These are phyloP conservation scores for Zopfochytrium polystomum DNA, from an alignment of 371 early-diverging fungal species.

Conservation along the genomic window DNA sequence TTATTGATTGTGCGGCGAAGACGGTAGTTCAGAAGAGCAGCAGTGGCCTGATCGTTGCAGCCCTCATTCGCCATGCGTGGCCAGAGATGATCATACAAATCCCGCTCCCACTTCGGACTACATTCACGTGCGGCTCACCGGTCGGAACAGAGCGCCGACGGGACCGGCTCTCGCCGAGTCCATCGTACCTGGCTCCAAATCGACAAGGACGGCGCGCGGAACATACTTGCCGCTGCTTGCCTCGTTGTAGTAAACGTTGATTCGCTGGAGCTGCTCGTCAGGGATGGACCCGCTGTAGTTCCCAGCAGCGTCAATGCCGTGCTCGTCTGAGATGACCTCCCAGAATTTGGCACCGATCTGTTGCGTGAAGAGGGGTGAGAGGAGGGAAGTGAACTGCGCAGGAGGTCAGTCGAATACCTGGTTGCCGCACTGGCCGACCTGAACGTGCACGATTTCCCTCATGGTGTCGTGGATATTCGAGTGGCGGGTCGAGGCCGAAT, in stretches of 20 bases:
- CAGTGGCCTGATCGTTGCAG: too few species aligned
- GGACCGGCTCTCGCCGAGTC: conserved; percentile 78
- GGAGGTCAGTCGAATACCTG: conserved; percentile 9
- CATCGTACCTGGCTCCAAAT: conserved; percentile 99
- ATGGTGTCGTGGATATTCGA: too few species aligned
- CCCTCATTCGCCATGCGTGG: too few species aligned
- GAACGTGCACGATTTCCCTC: conserved; percentile 96
- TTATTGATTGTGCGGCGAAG: too few species aligned
- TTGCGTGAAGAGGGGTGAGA: not conserved
- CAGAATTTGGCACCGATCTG: conserved; percentile 78
- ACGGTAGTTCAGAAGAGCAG: too few species aligned
- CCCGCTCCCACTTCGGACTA: too few species aligned
- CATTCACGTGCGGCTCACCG: too few species aligned
- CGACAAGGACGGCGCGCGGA: conserved; percentile 97
- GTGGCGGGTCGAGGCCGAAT: too few species aligned
- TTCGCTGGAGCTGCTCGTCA: conserved; percentile 94
- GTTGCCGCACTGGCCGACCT: conserved; percentile 88
- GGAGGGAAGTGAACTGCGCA: not conserved
- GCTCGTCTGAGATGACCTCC: conserved; percentile 77
- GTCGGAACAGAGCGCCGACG: conserved; percentile 64
- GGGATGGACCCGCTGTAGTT: conserved; percentile 64
- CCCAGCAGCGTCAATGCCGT: conserved; percentile 61
- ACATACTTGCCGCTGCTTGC: conserved; percentile 59
- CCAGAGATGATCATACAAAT: too few species aligned
- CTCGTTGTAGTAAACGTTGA: conserved; percentile 98